These are phyloP conservation scores for Pelargonium fulgidum DNA, from an alignment of 441 rosid species.

Conservation along the genomic window DNA sequence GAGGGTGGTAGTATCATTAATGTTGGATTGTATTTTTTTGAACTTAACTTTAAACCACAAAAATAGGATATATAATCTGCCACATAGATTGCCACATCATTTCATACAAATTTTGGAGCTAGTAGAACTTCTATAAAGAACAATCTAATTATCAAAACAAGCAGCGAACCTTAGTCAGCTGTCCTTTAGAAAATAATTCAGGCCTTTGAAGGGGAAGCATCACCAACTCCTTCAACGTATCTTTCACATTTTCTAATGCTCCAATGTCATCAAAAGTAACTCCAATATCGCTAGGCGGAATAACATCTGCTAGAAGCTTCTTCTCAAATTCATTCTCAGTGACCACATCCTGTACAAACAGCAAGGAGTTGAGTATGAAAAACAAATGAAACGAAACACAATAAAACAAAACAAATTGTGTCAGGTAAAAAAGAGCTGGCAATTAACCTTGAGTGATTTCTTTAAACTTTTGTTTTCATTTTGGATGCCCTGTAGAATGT, in stretches of 20 bases:
- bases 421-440: neutral
- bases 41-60: no score
- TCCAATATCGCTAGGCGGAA: conserved; percentile 92
- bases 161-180: conserved; percentile 74
- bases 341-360: conserved; percentile 68
- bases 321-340: conserved; percentile 99
- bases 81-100: no score
- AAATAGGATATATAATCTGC: no score
- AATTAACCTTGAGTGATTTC: conserved; percentile 82
- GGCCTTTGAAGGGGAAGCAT: conserved; percentile 99
- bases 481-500: conserved; percentile 70
- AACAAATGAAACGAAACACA: neutral
- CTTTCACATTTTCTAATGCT: conserved; percentile 94
- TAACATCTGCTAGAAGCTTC: conserved; percentile 89
- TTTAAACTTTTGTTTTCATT: conserved; percentile 77
- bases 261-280: conserved; percentile 96
- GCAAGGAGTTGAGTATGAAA: conserved; percentile 5
- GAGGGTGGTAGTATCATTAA: no score
- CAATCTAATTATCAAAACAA: neutral
- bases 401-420: neutral
- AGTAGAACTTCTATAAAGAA: neutral
- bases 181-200: conserved; percentile 92
- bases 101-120: no score
- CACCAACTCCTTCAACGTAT: conserved; percentile 93
- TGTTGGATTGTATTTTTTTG: no score